Evolutionary conservation across 345 rosid species (phyloP).

Genomic region (Pistacia atlantica): DNA sequence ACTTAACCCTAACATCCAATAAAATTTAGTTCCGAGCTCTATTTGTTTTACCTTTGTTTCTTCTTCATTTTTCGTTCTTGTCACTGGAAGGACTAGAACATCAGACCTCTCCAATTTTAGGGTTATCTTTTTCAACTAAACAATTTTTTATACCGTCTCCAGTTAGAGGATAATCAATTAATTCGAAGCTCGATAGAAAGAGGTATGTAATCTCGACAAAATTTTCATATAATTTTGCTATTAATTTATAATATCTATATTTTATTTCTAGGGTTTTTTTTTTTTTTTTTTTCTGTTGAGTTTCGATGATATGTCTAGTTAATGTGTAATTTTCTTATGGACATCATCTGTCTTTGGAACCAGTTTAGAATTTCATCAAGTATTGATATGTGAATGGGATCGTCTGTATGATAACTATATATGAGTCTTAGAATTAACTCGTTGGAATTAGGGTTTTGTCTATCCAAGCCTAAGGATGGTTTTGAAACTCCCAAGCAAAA

Average conservation of each 20-base stretch:
- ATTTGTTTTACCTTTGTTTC: neutral
- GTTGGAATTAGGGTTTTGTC: neutral
- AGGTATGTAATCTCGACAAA: neutral
- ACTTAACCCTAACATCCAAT: slow-evolving; percentile 24
- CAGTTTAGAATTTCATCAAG: neutral
- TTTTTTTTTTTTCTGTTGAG: neutral
- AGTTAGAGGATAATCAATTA: neutral
- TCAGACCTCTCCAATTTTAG: neutral
- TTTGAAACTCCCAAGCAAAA: neutral
- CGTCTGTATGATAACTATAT: neutral
- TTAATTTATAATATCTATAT: neutral
- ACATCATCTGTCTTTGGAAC: neutral
- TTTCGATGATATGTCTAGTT: no score
- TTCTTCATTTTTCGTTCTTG: neutral
- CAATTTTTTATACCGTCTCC: neutral
- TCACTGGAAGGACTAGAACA: slow-evolving; percentile 11
- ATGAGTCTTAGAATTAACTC: neutral
- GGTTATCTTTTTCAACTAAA: neutral
- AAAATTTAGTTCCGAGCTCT: neutral
- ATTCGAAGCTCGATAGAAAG: neutral
- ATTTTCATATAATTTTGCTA: neutral
- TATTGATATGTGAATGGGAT: neutral
- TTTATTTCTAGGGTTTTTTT: neutral
- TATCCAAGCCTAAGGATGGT: neutral
- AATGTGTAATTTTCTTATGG: neutral